Percentiles rank a stretch among this genome's conserved stretches.
phyloP scores from a whole-genome alignment of 441 rosid genomes.

The Pelargonium exstipulatum region DNA sequence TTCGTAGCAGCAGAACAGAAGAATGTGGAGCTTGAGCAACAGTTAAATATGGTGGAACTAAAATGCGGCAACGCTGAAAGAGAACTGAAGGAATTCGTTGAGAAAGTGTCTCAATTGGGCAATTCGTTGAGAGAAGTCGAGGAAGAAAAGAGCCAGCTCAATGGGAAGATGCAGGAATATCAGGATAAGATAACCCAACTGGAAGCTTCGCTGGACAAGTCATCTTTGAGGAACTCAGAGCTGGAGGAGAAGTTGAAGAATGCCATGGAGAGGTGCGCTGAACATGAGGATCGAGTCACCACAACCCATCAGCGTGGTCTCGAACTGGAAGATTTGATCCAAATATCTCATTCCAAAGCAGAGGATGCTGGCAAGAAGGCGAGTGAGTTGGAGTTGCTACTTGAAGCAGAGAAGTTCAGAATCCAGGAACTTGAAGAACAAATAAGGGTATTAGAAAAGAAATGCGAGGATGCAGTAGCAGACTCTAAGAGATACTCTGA shows the following conservation, averaged over 20 bases:
- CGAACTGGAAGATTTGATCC: conserved; percentile 79
- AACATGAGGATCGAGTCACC: conserved; percentile 71
- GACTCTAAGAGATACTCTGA: conserved; percentile 43
- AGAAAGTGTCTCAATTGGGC: conserved; percentile 53
- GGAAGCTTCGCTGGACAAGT: conserved; percentile 54
- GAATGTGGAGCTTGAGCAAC: conserved; percentile 71
- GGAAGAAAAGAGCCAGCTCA: conserved; percentile 50
- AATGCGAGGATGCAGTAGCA: conserved; percentile 53
- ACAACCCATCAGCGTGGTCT: conserved; percentile 71
- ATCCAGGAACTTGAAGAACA: conserved; percentile 94
- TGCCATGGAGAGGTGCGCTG: conserved; percentile 48
- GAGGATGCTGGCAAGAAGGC: conserved; percentile 69
- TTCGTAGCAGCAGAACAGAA: conserved; percentile 60
- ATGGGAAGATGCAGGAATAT: conserved; percentile 44
- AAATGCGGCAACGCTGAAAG: conserved; percentile 57
- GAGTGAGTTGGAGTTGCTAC: conserved; percentile 79
- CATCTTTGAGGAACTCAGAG: conserved; percentile 38
- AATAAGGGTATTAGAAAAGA: conserved; percentile 57
- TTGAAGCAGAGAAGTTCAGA: conserved; percentile 75
- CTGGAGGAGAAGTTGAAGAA: conserved; percentile 58
- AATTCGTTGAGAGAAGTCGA: conserved; percentile 44
- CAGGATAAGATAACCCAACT: conserved; percentile 43
- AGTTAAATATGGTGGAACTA: conserved; percentile 46
- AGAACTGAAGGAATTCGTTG: conserved; percentile 54
- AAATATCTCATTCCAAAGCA: conserved; percentile 65